phyloP scores from a whole-genome alignment of 441 rosid species.

The Pelargonium australe region DNA sequence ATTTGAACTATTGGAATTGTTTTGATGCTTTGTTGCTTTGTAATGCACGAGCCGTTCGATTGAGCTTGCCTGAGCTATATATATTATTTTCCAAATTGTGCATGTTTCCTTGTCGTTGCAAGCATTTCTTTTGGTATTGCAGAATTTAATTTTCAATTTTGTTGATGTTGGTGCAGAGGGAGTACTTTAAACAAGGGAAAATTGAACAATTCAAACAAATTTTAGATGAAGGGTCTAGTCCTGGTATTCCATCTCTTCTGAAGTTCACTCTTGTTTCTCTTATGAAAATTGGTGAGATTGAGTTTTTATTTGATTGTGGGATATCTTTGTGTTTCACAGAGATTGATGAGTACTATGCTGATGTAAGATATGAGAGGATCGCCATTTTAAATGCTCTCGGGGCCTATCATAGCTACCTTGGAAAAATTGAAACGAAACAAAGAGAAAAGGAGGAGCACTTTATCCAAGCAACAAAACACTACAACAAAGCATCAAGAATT shows the following conservation, averaged over 20 bases:
- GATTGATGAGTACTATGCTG: conserved; percentile 94
- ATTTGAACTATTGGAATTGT: background rate
- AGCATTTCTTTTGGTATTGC: background rate
- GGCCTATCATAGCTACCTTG: conserved; percentile 87
- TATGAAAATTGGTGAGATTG: background rate
- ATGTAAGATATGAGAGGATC: conserved; percentile 92
- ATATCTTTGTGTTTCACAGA: conserved; percentile 36
- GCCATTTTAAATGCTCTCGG: conserved; percentile 94
- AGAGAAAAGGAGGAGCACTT: conserved; percentile 92
- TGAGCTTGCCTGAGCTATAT: background rate
- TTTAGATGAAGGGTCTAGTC: conserved; percentile 95
- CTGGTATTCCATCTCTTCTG: conserved; percentile 39
- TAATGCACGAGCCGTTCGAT: background rate
- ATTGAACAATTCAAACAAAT: conserved; percentile 87
- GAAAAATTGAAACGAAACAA: conserved; percentile 78
- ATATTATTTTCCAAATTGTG: too few relatives aligned
- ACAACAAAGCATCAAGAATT: conserved; percentile 89
- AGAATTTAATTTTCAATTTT: background rate
- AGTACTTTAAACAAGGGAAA: conserved; percentile 95
- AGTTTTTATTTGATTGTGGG: background rate
- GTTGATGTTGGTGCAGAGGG: conserved; percentile 49
- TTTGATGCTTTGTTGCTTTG: conserved; percentile 1
- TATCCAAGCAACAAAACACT: conserved; percentile 76
- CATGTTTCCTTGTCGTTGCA: background rate
- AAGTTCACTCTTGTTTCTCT: background rate